Conservation (phyloP, 352 stramenopile genomes). For the Phytophthora sp. region DNA sequence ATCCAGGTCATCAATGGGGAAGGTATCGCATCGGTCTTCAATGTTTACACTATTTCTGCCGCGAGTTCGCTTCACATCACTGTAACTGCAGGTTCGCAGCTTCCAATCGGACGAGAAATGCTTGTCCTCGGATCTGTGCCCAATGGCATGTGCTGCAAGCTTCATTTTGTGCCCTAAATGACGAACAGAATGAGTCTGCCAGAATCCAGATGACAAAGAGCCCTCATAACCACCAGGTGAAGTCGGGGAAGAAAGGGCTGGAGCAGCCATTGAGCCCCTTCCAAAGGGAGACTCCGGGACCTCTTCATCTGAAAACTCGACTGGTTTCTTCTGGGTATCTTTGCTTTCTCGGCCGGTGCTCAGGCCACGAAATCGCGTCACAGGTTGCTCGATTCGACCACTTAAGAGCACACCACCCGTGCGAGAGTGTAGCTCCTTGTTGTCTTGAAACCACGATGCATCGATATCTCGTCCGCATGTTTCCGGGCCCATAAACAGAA, state of each 20-base stretch:
- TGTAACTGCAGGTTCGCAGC: slow-evolving; percentile 8
- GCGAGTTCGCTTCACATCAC: slow-evolving; percentile 18
- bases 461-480: slow-evolving; percentile 48
- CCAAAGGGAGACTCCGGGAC: slow-evolving; percentile 19
- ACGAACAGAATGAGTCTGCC: slow-evolving; percentile 36
- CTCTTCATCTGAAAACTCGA: slow-evolving; percentile 9
- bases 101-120: slow-evolving; percentile 16
- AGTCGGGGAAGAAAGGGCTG: slow-evolving; percentile 21
- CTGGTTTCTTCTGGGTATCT: slow-evolving; percentile 5
- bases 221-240: slow-evolving; percentile 16
- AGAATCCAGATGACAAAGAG: slow-evolving; percentile 32
- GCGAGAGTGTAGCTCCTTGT: slow-evolving; percentile 18
- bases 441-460: slow-evolving; percentile 34
- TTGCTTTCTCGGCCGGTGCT: slow-evolving; percentile 6
- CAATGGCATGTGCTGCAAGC: slow-evolving; percentile 19
- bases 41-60: slow-evolving; percentile 20
- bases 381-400: slow-evolving; percentile 6
- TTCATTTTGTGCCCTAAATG: slow-evolving; percentile 32
- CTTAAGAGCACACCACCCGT: slow-evolving; percentile 15
- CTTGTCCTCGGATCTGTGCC: slow-evolving; percentile 18
- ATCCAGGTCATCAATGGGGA: slow-evolving; percentile 46
- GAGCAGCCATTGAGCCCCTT: slow-evolving; percentile 9
- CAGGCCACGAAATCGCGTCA: slow-evolving; percentile 9
- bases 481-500: slow-evolving; percentile 43
- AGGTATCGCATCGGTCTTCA: slow-evolving; percentile 37